Conservation (phyloP, 176 grass and related monocot species). For the Rhipidocladum racemiflorum region DNA sequence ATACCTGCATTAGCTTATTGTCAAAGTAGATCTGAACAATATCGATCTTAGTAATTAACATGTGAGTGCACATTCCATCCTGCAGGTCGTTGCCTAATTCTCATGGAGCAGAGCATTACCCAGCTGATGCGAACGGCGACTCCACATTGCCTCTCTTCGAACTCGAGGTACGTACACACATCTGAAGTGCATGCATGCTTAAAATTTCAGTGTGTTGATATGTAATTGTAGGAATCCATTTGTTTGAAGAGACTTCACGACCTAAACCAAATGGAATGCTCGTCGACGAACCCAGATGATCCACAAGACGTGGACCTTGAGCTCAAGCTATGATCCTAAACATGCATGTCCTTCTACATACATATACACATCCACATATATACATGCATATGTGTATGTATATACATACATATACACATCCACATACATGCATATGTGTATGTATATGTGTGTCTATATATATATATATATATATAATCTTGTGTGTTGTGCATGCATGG, state of each 20-base stretch:
- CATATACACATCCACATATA: too few relatives aligned
- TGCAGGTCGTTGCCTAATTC: conserved; percentile 31
- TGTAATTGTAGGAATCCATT: conserved; percentile 17
- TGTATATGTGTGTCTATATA: too few relatives aligned
- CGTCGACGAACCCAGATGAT: conserved; percentile 19
- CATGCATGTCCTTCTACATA: neutral
- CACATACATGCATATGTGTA: too few relatives aligned
- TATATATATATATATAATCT: too few relatives aligned
- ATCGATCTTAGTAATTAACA: neutral
- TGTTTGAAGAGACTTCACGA: conserved; percentile 18
- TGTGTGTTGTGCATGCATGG: conserved; percentile 10
- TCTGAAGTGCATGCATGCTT: neutral
- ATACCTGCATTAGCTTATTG: neutral
- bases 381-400: too few relatives aligned
- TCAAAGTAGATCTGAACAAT: neutral
- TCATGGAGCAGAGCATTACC: conserved; percentile 22
- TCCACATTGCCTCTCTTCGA: conserved; percentile 41
- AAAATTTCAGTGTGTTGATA: neutral
- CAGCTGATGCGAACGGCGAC: conserved; percentile 15
- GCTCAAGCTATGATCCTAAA: conserved; percentile 44
- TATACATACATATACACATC: too few relatives aligned
- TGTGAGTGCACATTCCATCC: neutral
- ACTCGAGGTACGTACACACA: conserved; percentile 2
- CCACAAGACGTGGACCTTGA: conserved; percentile 49
- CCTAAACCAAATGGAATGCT: conserved; percentile 20